phyloP scores from a whole-genome alignment of 768 basidiomycete genomes.

The Trametes coccinea region DNA sequence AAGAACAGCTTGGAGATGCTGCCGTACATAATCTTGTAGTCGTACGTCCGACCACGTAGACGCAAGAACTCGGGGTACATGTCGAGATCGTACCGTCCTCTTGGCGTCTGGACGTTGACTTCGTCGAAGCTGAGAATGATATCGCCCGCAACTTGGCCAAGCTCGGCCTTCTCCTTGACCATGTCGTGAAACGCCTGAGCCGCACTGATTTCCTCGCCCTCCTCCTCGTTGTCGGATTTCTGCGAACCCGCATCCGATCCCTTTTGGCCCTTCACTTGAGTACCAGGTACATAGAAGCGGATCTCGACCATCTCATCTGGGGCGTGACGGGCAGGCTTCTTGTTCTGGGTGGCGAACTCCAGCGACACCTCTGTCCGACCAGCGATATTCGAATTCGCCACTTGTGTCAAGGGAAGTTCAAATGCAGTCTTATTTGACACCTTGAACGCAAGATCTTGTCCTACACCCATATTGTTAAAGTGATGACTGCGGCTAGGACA shows the following conservation, averaged over 20 bases:
- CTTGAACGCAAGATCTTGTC: conserved; percentile 87
- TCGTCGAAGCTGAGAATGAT: conserved; percentile 94
- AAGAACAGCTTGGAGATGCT: conserved; percentile 89
- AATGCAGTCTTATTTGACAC: conserved; percentile 88
- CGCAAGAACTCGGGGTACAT: conserved; percentile 96
- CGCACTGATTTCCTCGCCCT: conserved; percentile 75
- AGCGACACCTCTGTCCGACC: conserved; percentile 98
- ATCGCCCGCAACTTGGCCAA: conserved; percentile 89
- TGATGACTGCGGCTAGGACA: conserved; percentile 2
- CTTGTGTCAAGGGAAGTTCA: conserved; percentile 80
- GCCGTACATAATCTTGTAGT: conserved; percentile 93
- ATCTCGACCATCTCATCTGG: conserved; percentile 94
- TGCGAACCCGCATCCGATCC: conserved; percentile 76
- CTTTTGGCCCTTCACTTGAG: conserved; percentile 52
- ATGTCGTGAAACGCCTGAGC: conserved; percentile 96
- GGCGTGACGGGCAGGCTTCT: conserved; percentile 43
- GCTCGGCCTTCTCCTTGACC: conserved; percentile 95
- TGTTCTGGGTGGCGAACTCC: conserved; percentile 72
- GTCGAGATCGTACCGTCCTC: conserved; percentile 97
- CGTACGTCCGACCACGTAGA: conserved; percentile 97
- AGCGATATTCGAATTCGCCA: conserved; percentile 97
- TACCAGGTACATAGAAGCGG: conserved; percentile 92
- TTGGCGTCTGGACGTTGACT: conserved; percentile 90
- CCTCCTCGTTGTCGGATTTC: conserved; percentile 64
- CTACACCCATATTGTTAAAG: conserved; percentile 40